A percentile compares a stretch with the other conserved stretches of the same genome.
phyloP scores from a whole-genome alignment of 2,329 filamentous ascomycete species.

The Trichoderma pleuroti region DNA sequence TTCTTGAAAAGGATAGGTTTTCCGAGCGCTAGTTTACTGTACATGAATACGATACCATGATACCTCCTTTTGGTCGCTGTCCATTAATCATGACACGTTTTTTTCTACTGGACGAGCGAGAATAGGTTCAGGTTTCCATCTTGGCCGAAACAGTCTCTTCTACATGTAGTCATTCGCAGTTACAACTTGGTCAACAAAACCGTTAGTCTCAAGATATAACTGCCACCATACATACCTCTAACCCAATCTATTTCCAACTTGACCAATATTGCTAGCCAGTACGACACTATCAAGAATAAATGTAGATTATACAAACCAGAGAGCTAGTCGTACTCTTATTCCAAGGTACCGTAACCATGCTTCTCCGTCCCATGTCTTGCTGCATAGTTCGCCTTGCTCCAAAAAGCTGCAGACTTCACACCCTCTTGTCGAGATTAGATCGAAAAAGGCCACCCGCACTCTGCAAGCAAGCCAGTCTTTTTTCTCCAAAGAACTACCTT shows the following conservation, averaged over 20 bases:
- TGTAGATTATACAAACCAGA: neutral
- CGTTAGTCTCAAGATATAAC: neutral
- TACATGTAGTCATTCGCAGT: neutral
- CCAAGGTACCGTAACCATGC: neutral
- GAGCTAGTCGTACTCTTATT: neutral
- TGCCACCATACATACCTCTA: rapidly evolving
- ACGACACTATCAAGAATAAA: neutral
- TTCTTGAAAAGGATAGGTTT: neutral
- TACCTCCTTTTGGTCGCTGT: neutral
- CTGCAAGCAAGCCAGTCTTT: neutral
- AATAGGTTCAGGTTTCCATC: too few relatives aligned
- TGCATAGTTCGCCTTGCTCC: neutral
- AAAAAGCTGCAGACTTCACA: neutral
- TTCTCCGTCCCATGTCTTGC: neutral
- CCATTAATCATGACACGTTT: neutral
- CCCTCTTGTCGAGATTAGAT: neutral
- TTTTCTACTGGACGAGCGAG: neutral
- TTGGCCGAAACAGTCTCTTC: neutral
- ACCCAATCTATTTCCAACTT: neutral
- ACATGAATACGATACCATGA: neutral
- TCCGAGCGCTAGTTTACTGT: neutral
- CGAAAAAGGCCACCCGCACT: neutral
- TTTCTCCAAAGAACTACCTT: neutral
- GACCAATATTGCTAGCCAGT: neutral
- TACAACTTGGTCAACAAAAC: neutral